Conservation (phyloP, 2,329 filamentous ascomycete species). For the Aschersonia sp. region DNA sequence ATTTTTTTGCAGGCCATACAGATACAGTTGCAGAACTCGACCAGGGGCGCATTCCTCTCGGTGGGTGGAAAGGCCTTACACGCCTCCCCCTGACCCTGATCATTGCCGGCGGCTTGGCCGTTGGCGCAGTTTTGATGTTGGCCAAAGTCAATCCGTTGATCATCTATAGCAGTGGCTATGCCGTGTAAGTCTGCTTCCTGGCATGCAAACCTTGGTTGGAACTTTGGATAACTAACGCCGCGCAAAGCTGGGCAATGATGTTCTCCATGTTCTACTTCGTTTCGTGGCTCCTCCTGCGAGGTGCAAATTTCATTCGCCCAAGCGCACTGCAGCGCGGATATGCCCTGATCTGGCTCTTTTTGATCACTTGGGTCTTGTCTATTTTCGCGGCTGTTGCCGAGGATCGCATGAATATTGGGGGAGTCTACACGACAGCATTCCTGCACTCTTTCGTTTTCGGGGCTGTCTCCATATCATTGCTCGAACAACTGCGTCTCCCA, state of each 20-base stretch:
- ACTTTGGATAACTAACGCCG: neutral
- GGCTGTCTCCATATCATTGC: slow-evolving; percentile 58
- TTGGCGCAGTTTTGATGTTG: slow-evolving; percentile 62
- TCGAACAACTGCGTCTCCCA: slow-evolving; percentile 67
- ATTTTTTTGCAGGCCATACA: slow-evolving; percentile 58
- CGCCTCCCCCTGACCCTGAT: slow-evolving; percentile 66
- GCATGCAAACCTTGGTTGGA: neutral
- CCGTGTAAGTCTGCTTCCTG: slow-evolving; percentile 37
- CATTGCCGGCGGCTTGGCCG: slow-evolving; percentile 51
- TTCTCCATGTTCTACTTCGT: slow-evolving; percentile 65
- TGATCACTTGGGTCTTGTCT: slow-evolving; percentile 57
- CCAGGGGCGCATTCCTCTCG: slow-evolving; percentile 46
- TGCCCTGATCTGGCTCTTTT: slow-evolving; percentile 71
- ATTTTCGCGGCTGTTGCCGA: slow-evolving; percentile 63
- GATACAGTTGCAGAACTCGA: slow-evolving; percentile 42
- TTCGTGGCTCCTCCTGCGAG: slow-evolving; percentile 71
- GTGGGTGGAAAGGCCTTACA: slow-evolving; percentile 71
- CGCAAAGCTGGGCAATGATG: slow-evolving; percentile 62
- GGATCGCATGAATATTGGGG: slow-evolving; percentile 55
- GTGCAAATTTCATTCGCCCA: slow-evolving; percentile 66
- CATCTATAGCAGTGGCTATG: slow-evolving; percentile 77
- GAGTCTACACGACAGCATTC: slow-evolving; percentile 71
- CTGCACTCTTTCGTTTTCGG: slow-evolving; percentile 64
- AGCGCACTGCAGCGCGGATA: slow-evolving; percentile 78
- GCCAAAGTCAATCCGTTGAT: slow-evolving; percentile 80